Conservation (phyloP, 768 basidiomycete species). For the Hypsizygus marmoreus region DNA sequence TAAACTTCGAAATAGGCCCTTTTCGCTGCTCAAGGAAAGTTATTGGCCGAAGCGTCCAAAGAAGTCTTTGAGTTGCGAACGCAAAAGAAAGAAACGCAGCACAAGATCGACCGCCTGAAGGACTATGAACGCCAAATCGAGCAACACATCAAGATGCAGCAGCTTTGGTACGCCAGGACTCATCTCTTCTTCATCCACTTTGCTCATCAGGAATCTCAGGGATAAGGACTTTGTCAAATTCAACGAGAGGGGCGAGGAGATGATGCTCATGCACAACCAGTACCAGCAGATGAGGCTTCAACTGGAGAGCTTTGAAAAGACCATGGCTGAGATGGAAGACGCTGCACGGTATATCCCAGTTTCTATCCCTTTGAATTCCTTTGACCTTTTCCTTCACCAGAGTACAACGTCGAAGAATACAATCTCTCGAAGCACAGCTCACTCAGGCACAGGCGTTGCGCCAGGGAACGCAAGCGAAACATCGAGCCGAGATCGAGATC, state of each 20-base stretch:
- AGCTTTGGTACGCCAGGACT: conserved; percentile 64
- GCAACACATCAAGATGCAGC: conserved; percentile 74
- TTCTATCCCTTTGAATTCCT: neutral
- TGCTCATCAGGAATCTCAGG: conserved; percentile 40
- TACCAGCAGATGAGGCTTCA: conserved; percentile 69
- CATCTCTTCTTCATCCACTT: neutral
- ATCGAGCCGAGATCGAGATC: conserved; percentile 41
- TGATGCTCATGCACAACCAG: conserved; percentile 55
- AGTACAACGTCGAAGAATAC: conserved; percentile 58
- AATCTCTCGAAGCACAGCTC: conserved; percentile 60
- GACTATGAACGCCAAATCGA: conserved; percentile 91
- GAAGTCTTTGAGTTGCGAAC: conserved; percentile 76
- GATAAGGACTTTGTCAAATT: conserved; percentile 74
- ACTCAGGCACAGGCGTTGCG: conserved; percentile 35
- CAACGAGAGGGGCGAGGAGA: conserved; percentile 61
- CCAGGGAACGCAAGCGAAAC: conserved; percentile 38
- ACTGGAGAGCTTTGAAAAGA: conserved; percentile 57
- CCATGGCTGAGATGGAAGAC: conserved; percentile 56
- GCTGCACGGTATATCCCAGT: conserved; percentile 53
- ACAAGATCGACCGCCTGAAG: conserved; percentile 76
- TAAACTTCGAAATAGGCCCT: conserved; percentile 47
- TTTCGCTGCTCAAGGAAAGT: conserved; percentile 66
- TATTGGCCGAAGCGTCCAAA: conserved; percentile 68
- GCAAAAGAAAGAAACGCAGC: conserved; percentile 72
- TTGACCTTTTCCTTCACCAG: conserved; percentile 32